Evolutionary conservation across 139 green algal species (phyloP), one percentile per base, ranked within the genome.

Genomic region (Astrephomene gubernaculifera): DNA sequence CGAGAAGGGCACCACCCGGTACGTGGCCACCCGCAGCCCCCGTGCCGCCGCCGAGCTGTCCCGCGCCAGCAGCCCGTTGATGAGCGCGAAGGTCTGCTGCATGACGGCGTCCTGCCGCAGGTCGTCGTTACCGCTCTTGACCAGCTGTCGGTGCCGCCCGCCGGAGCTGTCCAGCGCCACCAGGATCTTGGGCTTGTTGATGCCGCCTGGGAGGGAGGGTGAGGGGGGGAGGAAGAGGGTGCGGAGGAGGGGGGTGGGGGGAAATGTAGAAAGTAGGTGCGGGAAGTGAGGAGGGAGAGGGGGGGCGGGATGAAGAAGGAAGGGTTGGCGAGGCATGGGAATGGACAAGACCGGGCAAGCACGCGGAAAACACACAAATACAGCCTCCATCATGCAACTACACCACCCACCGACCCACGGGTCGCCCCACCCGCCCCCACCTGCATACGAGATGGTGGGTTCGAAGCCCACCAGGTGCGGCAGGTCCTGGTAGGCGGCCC

Each of bases 41-140:
- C 94, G 91, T 22, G 53, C n/a, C 19, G 53, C 36, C 5, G 95
- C 91, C 27, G 83, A 87, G 6, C 79, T 54, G 84, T 93, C 82
- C 25, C 88, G 68, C 27, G 67, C 63, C 41, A 99, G 90, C 72
- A 99, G 89, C 17, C 74, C 64, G 83, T 98, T 98, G 64, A 98
- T 88, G 38, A 99, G 91, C 10, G 86, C 89, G 71, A 99, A 99
- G 87, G 98, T 95, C 91, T 99, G 97, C 92, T 98, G 95, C 94
- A 99, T 99, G 12, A 99, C 96, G 0, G 97, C 97, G 72, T 99
- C 97, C 88, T 96, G 94, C 7, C 94, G 88, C 38, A 97, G 67
- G 87, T 98, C 95, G 75, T 98, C 95, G 71, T 94, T 95, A 67
- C 95, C 94, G 36, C 86, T 91, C 88, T 97, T 97, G 33, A 93